Evolutionary conservation across 2,329 filamentous ascomycete genomes (phyloP).

Genomic region (Fusarium udum): DNA sequence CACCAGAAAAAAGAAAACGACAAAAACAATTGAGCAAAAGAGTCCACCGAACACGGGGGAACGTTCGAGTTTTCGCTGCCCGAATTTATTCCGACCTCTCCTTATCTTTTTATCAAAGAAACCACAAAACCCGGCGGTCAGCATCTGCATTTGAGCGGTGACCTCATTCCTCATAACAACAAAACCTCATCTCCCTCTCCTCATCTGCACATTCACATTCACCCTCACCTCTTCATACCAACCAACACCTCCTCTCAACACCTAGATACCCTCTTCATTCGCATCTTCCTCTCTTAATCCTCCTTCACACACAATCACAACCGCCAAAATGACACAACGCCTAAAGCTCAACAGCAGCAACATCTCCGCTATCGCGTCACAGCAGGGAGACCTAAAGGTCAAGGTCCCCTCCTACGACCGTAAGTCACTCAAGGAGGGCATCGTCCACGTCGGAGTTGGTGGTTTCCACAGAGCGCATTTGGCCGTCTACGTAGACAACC

Average conservation of each 20-base stretch:
- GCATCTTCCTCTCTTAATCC: neutral
- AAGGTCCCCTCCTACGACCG: slow-evolving; percentile 56
- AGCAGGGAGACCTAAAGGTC: slow-evolving; percentile 35
- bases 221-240: neutral
- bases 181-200: neutral
- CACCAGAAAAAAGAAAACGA: neutral
- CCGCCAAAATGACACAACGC: slow-evolving; percentile 27
- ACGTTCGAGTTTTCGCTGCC: slow-evolving; percentile 25
- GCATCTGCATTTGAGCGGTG: slow-evolving; percentile 25
- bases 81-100: slow-evolving; percentile 32
- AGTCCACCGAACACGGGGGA: slow-evolving; percentile 31
- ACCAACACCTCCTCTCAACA: neutral
- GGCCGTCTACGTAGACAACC: slow-evolving; percentile 60
- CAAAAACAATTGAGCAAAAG: neutral
- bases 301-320: neutral
- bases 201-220: neutral
- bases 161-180: slow-evolving; percentile 28
- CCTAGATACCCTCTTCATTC: neutral
- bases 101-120: neutral
- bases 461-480: slow-evolving; percentile 65
- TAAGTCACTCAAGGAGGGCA: slow-evolving; percentile 59
- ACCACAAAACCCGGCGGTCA: slow-evolving; percentile 37
- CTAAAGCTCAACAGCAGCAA: slow-evolving; percentile 44
- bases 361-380: slow-evolving; percentile 35
- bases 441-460: slow-evolving; percentile 64